Base-by-base conservation (phyloP, 2,329 filamentous ascomycete genomes). In the Diaporthe sp. region DNA sequence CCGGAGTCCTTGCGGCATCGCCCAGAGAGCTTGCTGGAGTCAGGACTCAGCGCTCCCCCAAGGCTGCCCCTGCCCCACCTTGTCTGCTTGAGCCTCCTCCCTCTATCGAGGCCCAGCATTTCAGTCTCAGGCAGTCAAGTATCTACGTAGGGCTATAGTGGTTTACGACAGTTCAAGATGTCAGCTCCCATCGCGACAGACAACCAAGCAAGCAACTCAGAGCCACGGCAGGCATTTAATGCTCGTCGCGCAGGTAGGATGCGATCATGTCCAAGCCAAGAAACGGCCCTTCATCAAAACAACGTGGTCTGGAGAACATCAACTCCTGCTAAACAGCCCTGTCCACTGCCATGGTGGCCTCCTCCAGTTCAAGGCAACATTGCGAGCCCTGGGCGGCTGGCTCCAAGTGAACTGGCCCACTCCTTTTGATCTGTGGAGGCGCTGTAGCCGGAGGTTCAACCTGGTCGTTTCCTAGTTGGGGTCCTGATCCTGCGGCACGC, bases 61-160 rank as follows among this genome's bases (percentile, higher is more conserved):
- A 70, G 49, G 49, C 65, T 55, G 65, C 49, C 65, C 65, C 44
- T 46, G 28, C 76, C 61, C 70, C 49, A 53, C 70, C 57, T 62
- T 60, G 39, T 60, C 71, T 73, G 71, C 71, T 25, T 62, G 51
- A 60, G 44, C 42, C 70, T 68, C 42, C 70, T 68, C 70, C 25
- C 62, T 44, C 51, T 37, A 60, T 34, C n/a, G 73, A 55, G 49
- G 42, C 51, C 68, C 68, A 39, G 42, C 58, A 75, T 55, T 73
- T 75, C 73, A 57, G 39, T 70, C 13, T 75, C 73, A 71, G 68
- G 62, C 57, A 77, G 71, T 67, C 68, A 70, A 62, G 42, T 67
- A 77, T 77, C 76, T 77, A 77, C 73, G 67, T 77, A 75, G 73
- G 57, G 62, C 76, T 42, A 73, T 68, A 62, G 57, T 72, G 70